Evolutionary conservation across 306 rosid species (phyloP), one percentile per base, ranked within the genome.

Genomic region (Comarum palustre): DNA sequence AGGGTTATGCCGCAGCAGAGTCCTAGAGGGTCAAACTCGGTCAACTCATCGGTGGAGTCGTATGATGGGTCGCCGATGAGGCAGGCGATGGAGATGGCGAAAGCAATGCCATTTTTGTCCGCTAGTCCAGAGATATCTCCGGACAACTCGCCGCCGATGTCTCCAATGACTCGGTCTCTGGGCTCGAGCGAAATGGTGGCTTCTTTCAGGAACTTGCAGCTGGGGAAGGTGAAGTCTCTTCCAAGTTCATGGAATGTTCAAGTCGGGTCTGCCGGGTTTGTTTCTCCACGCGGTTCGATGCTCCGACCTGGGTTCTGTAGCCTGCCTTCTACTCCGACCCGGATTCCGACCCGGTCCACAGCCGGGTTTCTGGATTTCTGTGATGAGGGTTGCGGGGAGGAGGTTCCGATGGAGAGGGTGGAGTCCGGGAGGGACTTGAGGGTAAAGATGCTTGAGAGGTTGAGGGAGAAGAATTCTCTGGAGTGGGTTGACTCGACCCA

Each of bases 361-460:
- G 57, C 68, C 0, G 81, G 71, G 8, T 85, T 54, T 47, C 74
- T 87, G 9, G 96, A 91, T 22, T 4, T 80, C 17, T 84, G 84
- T 78, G 97, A 89, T 0, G 74, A 72, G 69, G 71, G 77, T 4
- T 71, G 73, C 0, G 91, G 80, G 82, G 98, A 94, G 78, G 98
- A 89, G 79, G 90, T 96, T 0, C 86, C 78, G 0, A 95, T 95
- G 99, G 97, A 90, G 77, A 87, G 99, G 75, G 99, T 95, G 0
- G 99, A 95, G 75, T 88, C 96, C 0, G 99, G 99, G 1, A 88
- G 99, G 65, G 85, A 63, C n/a, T 70, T 95, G 16, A 73, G 99
- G 73, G 87, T 86, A 0, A 87, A 77, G 86, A 95, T 95, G 96
- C 84, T 95, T 38, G 93, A 91, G 84, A 95, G 82, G 39, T 78